Base-by-base conservation (phyloP, 1,284 basidiomycete genomes). In the Kwoniella shivajii region DNA sequence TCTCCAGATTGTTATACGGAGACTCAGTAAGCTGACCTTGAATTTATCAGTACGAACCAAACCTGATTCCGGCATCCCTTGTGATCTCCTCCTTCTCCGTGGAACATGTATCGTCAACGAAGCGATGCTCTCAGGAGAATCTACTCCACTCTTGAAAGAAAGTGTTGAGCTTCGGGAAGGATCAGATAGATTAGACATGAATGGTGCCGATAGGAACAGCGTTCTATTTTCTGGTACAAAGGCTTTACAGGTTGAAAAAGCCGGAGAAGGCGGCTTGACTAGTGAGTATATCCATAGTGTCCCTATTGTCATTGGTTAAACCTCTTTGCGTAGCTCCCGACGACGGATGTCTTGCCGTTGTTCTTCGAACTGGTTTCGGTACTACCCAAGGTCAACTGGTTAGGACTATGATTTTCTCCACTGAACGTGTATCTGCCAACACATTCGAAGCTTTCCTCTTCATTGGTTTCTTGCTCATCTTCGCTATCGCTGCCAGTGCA, bases 61-160 rank as follows among this genome's bases (percentile, higher is more conserved):
- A 66, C 82, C 84, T 46, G 92, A 94, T 74, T 92, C 90, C 0
- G 88, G 87, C 37, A 85, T 95, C 30, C 92, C 93, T 1, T 93
- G 91, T 16, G 94, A 97, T 73, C 84, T 96, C 41, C 83, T 97
- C 6, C 83, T 97, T 14, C 79, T 96, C 14, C 85, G 87, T 51
- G 93, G 94, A 5, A 90, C 90, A 1, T 89, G 87, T 65, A 97
- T 97, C 67, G 92, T 96, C 61, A 97, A 96, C 76, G 93, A 97
- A 75, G 93, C 94, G 16, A 97, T 97, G 94, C 81, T 97, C 5
- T 95, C 92, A 1, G 94, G 94, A 54, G 93, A 97, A 80, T 95
- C 92, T 1, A 97, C 94, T 0, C 93, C 93, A 0, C 81, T 97
- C 6, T 82, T 97, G 51, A 97, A 97, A 75, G 94, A 97, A 71